These are phyloP conservation scores for Perkinsus chesapeaki DNA, from an alignment of 169 alveolate genomes.

Conservation along the genomic window DNA sequence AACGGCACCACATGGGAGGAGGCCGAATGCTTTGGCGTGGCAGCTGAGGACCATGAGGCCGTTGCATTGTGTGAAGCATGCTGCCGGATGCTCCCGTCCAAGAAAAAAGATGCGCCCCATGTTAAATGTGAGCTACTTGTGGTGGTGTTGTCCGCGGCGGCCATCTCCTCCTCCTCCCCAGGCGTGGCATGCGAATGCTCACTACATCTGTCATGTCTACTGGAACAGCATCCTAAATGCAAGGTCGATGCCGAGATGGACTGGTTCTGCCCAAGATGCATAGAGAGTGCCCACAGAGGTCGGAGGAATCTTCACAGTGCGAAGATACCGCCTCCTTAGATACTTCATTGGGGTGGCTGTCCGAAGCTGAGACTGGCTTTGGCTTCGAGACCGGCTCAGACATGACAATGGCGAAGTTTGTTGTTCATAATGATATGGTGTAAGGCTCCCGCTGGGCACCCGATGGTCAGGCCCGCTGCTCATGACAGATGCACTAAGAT, in stretches of 20 bases:
- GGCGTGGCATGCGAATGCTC: not conserved
- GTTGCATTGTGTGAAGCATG: not conserved
- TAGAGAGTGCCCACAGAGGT: not conserved
- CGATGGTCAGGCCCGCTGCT: not conserved
- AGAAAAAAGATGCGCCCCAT: not conserved
- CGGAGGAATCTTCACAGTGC: not conserved
- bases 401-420: not conserved
- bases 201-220: not conserved
- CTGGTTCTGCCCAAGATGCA: not conserved
- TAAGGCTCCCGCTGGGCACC: not conserved
- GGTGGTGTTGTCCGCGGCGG: not conserved
- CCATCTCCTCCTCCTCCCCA: not conserved
- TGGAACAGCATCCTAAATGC: not conserved
- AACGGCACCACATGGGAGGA: not conserved
- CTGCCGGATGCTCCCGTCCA: not conserved
- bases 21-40: not conserved
- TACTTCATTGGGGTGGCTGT: not conserved
- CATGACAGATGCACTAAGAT: not conserved
- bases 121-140: not conserved
- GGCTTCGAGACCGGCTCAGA: not conserved
- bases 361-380: not conserved
- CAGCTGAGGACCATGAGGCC: not conserved
- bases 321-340: not conserved
- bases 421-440: not conserved
- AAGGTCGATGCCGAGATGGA: not conserved